Conservation (phyloP, 352 stramenopile species). For the Pythium aquatile region DNA sequence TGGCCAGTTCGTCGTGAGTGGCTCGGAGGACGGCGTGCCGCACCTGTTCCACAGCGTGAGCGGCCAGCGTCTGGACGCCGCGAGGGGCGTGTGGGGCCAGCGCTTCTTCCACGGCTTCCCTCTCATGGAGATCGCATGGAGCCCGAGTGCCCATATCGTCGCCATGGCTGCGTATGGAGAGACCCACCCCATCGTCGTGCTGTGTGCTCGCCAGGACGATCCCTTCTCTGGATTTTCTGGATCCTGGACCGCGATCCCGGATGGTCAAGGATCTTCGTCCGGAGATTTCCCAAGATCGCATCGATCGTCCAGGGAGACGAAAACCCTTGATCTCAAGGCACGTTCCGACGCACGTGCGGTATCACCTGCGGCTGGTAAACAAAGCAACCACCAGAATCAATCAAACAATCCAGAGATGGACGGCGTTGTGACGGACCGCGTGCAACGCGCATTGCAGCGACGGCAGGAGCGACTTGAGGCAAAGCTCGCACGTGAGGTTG, state of each 20-base stretch:
- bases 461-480: constrained; percentile 42
- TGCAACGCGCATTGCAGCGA: constrained; percentile 47
- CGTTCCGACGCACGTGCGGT: not conserved
- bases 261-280: not conserved
- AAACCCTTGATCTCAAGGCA: not conserved
- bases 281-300: constrained; percentile 1
- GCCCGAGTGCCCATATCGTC: constrained; percentile 52
- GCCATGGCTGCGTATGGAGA: constrained; percentile 64
- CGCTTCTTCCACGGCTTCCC: constrained; percentile 55
- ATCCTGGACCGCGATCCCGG: not conserved
- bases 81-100: constrained; percentile 45
- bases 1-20: constrained; percentile 57
- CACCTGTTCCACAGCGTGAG: constrained; percentile 55
- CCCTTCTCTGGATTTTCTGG: constrained; percentile 16
- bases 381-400: not conserved
- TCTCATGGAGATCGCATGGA: constrained; percentile 64
- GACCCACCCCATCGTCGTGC: constrained; percentile 59
- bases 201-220: constrained; percentile 50
- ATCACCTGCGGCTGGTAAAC: not conserved
- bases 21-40: constrained; percentile 61
- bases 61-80: constrained; percentile 38
- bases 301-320: not conserved
- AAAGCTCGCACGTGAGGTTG: constrained; percentile 33
- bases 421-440: constrained; percentile 22
- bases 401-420: not conserved